These are phyloP conservation scores for Poteriospumella lacustris DNA, from an alignment of 108 stramenopile genomes.

Conservation along the genomic window DNA sequence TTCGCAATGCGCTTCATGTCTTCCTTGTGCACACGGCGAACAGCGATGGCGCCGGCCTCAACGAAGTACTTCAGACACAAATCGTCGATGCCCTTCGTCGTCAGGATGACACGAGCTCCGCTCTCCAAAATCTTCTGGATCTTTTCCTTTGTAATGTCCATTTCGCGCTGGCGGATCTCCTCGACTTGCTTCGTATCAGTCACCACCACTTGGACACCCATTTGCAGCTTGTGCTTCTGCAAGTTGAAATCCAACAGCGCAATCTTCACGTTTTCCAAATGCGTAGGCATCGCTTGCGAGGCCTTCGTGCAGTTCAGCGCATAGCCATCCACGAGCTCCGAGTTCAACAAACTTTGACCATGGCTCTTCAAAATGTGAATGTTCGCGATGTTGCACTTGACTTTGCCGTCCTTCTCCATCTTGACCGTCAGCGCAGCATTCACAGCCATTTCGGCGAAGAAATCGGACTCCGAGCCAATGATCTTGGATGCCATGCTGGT, in stretches of 20 bases:
- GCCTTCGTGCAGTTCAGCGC: conserved; percentile 89
- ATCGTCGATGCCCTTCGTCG: conserved; percentile 99
- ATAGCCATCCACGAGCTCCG: conserved; percentile 85
- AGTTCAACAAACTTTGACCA: conserved; percentile 86
- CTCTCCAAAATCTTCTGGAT: conserved; percentile 92
- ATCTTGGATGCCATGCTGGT: conserved; percentile 49
- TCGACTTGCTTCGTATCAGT: conserved; percentile 69
- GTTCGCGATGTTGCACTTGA: conserved; percentile 84
- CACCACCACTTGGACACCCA: conserved; percentile 85
- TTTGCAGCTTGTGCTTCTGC: conserved; percentile 94
- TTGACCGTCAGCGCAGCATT: conserved; percentile 87
- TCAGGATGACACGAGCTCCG: conserved; percentile 93
- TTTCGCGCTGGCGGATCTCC: conserved; percentile 89
- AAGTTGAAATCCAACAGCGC: conserved; percentile 97
- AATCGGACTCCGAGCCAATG: conserved; percentile 83
- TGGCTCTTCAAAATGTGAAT: conserved; percentile 99
- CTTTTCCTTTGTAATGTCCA: conserved; percentile 98
- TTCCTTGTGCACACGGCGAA: conserved; percentile 86
- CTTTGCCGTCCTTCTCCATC: conserved; percentile 48
- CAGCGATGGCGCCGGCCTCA: conserved; percentile 90
- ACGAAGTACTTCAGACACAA: conserved; percentile 99
- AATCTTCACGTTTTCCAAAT: conserved; percentile 80
- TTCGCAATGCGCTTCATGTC: conserved; percentile 96
- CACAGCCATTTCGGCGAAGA: conserved; percentile 89
- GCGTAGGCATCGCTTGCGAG: conserved; percentile 92